Percentiles rank a stretch among this genome's conserved stretches.
phyloP scores from a whole-genome alignment of 192 early-diverging fungal genomes.

The Entomortierella parvispora region DNA sequence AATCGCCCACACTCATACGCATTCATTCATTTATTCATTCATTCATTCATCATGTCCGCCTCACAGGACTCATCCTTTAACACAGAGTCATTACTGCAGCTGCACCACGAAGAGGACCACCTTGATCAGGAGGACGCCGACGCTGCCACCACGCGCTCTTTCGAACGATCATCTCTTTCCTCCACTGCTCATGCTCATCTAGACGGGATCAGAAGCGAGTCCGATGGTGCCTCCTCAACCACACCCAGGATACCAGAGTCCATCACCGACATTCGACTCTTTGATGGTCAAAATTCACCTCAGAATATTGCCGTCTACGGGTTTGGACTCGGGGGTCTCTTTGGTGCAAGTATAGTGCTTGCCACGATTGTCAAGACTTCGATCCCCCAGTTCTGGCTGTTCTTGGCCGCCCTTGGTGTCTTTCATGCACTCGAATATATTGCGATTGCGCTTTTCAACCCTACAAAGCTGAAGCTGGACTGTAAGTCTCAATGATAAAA shows the following conservation, averaged over 20 bases:
- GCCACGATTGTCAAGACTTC: slow-evolving; percentile 36
- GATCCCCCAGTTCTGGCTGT: slow-evolving; percentile 72
- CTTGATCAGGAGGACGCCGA: no score
- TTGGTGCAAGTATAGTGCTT: slow-evolving; percentile 64
- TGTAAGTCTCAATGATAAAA: slow-evolving; percentile 60
- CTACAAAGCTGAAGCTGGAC: slow-evolving; percentile 71
- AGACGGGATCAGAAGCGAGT: no score
- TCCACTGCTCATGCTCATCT: no score
- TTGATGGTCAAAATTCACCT: slow-evolving; percentile 74
- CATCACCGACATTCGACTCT: slow-evolving; percentile 61
- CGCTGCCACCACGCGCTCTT: no score
- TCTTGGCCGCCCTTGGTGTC: slow-evolving; percentile 67
- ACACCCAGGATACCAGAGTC: slow-evolving; percentile 9
- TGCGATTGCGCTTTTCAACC: slow-evolving; percentile 83
- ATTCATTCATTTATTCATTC: no score
- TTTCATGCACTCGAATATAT: slow-evolving; percentile 93
- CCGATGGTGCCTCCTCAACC: no score
- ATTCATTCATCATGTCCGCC: no score
- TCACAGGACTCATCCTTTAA: no score
- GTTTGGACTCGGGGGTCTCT: slow-evolving; percentile 71
- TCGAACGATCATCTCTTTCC: no score
- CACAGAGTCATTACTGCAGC: no score
- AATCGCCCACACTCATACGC: no score
- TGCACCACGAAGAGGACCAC: no score
- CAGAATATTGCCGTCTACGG: slow-evolving; percentile 87